These are phyloP conservation scores for Ceratonia siliqua DNA, from an alignment of 306 rosid species.

Conservation along the genomic window DNA sequence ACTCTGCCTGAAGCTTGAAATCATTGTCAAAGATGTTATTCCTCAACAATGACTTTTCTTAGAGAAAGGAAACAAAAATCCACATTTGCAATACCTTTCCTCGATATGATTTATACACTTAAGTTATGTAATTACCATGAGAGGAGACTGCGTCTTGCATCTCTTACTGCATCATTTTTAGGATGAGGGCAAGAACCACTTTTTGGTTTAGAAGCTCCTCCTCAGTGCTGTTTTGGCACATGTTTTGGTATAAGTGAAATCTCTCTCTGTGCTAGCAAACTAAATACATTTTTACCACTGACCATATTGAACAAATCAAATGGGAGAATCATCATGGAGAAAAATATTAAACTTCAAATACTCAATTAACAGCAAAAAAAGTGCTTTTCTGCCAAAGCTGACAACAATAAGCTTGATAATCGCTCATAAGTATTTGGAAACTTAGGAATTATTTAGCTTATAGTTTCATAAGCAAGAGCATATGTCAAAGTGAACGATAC, in stretches of 20 bases:
- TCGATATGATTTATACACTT: conserved; percentile 8
- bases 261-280: conserved; percentile 59
- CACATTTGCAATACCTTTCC: background rate
- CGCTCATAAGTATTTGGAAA: conserved; percentile 7
- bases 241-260: conserved; percentile 49
- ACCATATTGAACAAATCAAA: conserved; percentile 36
- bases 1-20: conserved; percentile 66
- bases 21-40: conserved; percentile 36
- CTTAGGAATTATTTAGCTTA: conserved; percentile 3
- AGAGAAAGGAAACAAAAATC: background rate
- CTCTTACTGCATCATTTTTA: conserved; percentile 42
- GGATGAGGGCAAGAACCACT: conserved; percentile 31
- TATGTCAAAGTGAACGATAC: background rate
- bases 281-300: conserved; percentile 56
- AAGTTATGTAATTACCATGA: conserved; percentile 47
- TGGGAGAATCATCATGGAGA: conserved; percentile 8
- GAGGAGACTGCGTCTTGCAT: conserved; percentile 52
- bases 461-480: background rate
- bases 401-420: background rate
- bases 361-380: background rate
- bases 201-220: conserved; percentile 47
- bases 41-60: conserved; percentile 7
- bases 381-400: background rate
- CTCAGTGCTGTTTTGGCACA: conserved; percentile 49
- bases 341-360: background rate